phyloP scores from a whole-genome alignment of 2,329 filamentous ascomycete genomes.

The Sclerotinia borealis region DNA sequence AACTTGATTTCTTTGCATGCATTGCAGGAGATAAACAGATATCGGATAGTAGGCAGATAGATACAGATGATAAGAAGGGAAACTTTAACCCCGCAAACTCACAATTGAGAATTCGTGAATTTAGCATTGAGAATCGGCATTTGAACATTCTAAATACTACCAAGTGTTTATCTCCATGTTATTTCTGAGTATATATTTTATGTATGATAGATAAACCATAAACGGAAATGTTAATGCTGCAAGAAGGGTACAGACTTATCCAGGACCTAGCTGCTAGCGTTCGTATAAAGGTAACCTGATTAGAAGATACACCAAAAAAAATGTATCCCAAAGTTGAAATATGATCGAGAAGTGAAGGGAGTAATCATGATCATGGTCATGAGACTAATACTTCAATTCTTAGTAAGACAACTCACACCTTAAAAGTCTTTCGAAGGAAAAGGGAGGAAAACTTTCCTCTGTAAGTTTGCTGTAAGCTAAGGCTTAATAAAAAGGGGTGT shows the following conservation, averaged over 20 bases:
- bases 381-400: neutral
- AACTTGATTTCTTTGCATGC: neutral
- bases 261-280: too few species aligned
- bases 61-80: too few species aligned
- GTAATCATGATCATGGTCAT: neutral
- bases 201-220: neutral
- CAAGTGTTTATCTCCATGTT: too few species aligned
- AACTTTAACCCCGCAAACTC: neutral
- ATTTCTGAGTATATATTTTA: neutral
- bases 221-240: neutral
- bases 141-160: neutral
- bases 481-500: neutral
- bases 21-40: neutral
- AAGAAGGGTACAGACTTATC: neutral
- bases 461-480: neutral
- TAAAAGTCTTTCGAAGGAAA: neutral
- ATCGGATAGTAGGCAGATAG: too few species aligned
- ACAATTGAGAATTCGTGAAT: neutral
- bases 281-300: neutral
- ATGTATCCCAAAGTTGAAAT: neutral
- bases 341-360: neutral
- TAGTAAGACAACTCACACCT: neutral
- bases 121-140: neutral
- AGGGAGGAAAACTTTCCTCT: neutral
- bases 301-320: neutral